Evolutionary conservation across 2,329 filamentous ascomycete genomes (phyloP).

Genomic region (Venturia nashicola): DNA sequence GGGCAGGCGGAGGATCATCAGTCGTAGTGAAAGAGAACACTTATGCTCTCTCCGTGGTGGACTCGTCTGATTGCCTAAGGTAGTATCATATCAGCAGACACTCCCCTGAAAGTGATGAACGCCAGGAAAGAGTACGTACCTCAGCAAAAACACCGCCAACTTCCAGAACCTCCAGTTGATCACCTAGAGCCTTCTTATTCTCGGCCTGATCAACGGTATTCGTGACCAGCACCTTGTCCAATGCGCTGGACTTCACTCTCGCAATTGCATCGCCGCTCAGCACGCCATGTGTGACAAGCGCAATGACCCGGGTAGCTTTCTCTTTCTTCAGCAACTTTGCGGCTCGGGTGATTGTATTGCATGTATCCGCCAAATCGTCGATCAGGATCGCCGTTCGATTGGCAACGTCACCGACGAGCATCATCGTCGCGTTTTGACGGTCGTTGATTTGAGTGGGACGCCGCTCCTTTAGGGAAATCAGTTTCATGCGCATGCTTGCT

Average conservation of each 20-base stretch:
- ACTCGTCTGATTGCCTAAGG: slow-evolving; percentile 83
- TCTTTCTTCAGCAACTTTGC: slow-evolving; percentile 96
- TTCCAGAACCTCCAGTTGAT: slow-evolving; percentile 86
- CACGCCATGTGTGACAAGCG: slow-evolving; percentile 87
- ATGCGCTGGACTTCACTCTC: slow-evolving; percentile 80
- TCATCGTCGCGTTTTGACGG: slow-evolving; percentile 73
- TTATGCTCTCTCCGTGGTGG: slow-evolving; percentile 96
- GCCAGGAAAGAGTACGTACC: slow-evolving; percentile 30
- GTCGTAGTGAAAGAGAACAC: slow-evolving; percentile 81
- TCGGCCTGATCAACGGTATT: slow-evolving; percentile 88
- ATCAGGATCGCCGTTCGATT: slow-evolving; percentile 78
- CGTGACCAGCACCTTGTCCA: slow-evolving; percentile 91
- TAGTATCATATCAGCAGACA: slow-evolving; percentile 15
- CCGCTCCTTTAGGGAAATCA: slow-evolving; percentile 50
- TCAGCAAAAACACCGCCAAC: slow-evolving; percentile 84
- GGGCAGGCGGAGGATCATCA: slow-evolving; percentile 20
- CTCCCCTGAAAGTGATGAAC: background rate
- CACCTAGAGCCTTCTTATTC: slow-evolving; percentile 58
- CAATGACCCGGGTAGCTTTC: slow-evolving; percentile 77
- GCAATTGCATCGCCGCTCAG: slow-evolving; percentile 91
- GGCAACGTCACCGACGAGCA: slow-evolving; percentile 79
- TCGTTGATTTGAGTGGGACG: slow-evolving; percentile 79
- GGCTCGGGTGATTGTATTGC: slow-evolving; percentile 91
- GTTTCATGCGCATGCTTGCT: slow-evolving; percentile 3
- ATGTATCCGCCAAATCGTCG: slow-evolving; percentile 90